Conservation (phyloP, 257 asterid species). For the Primulina eburnea region DNA sequence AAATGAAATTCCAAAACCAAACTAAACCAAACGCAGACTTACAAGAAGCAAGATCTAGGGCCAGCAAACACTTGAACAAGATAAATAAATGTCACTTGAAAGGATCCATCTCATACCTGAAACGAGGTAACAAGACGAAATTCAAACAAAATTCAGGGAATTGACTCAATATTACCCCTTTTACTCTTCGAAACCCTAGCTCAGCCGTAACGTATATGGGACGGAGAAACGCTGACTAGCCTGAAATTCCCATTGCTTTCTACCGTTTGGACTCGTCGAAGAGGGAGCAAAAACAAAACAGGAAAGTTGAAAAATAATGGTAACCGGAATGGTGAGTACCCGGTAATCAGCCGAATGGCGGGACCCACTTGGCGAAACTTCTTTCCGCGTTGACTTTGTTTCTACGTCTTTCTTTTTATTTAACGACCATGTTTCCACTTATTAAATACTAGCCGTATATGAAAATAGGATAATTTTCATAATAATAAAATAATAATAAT, state of each 20-base stretch:
- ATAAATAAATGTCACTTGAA: constrained; percentile 6
- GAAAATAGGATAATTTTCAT: no score
- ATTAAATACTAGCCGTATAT: no score
- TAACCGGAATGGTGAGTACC: constrained; percentile 43
- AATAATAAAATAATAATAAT: no score
- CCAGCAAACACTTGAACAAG: constrained; percentile 14
- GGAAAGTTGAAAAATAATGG: constrained; percentile 2
- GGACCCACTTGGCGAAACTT: constrained; percentile 24
- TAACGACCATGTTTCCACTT: no score
- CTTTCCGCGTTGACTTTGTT: constrained; percentile 44
- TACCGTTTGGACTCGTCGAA: constrained; percentile 34
- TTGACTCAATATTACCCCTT: not conserved
- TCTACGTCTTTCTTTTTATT: not conserved
- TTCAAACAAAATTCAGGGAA: not conserved
- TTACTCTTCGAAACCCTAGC: constrained; percentile 36
- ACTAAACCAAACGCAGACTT: not conserved
- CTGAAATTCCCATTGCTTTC: constrained; percentile 17
- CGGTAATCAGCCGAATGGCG: constrained; percentile 26
- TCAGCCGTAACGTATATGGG: constrained; percentile 20
- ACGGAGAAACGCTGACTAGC: not conserved
- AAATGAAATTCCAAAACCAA: not conserved
- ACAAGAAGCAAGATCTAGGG: constrained; percentile 28
- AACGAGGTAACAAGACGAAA: constrained; percentile 1
- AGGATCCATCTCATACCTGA: constrained; percentile 26
- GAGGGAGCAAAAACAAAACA: constrained; percentile 12